Conservation (phyloP, 345 rosid species). For the Lepidium aucheri region DNA sequence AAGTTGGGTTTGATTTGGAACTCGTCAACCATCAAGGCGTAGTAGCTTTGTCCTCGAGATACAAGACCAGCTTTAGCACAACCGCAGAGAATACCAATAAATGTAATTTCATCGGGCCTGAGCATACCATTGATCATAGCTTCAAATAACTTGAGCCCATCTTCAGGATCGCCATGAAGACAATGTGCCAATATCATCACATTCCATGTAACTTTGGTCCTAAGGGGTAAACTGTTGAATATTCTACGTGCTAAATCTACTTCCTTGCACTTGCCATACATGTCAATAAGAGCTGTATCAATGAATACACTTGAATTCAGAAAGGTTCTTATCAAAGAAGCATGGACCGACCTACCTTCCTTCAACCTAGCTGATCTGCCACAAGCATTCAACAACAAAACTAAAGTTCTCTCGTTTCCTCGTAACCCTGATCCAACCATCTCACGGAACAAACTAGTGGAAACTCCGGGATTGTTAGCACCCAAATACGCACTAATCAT, state of each 20-base stretch:
- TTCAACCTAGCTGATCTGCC: constrained; percentile 53
- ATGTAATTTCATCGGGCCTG: constrained; percentile 52
- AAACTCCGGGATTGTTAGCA: constrained; percentile 46
- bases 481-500: constrained; percentile 48
- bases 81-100: constrained; percentile 51
- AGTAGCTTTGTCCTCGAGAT: constrained; percentile 40
- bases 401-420: constrained; percentile 39
- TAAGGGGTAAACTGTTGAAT: constrained; percentile 33
- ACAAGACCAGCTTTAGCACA: constrained; percentile 49
- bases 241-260: constrained; percentile 44
- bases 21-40: constrained; percentile 37
- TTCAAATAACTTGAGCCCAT: constrained; percentile 44
- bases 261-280: constrained; percentile 56
- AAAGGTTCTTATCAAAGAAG: constrained; percentile 31
- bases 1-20: constrained; percentile 57
- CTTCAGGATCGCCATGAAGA: constrained; percentile 58
- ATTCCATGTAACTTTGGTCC: constrained; percentile 59
- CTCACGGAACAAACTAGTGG: constrained; percentile 50
- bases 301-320: constrained; percentile 26
- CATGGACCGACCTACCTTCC: constrained; percentile 74
- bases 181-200: constrained; percentile 76
- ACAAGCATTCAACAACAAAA: constrained; percentile 42
- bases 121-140: constrained; percentile 25
- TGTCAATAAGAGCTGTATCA: constrained; percentile 47
- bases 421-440: constrained; percentile 36